These are phyloP conservation scores for Albophoma yamanashiensis DNA, from an alignment of 2,329 filamentous ascomycete genomes.

Conservation along the genomic window DNA sequence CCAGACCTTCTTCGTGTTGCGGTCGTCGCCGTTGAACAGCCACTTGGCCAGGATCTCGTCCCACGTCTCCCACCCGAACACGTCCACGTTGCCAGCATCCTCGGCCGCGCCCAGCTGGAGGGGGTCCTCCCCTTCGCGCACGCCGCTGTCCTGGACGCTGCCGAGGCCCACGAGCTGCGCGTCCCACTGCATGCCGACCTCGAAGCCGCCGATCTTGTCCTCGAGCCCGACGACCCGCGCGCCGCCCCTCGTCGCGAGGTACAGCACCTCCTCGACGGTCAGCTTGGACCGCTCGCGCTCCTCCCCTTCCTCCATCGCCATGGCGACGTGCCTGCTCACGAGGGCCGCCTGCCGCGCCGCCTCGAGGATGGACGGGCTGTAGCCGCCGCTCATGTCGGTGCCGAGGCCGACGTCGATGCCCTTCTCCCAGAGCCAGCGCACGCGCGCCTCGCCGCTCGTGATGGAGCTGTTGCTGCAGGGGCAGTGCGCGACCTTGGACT, in stretches of 20 bases:
- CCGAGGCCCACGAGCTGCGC: conserved; percentile 69
- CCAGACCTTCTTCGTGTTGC: conserved; percentile 85
- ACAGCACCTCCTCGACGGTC: conserved; percentile 76
- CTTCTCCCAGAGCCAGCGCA: conserved; percentile 62
- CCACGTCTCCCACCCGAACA: conserved; percentile 91
- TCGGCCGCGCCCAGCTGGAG: neutral
- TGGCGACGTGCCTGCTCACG: conserved; percentile 62
- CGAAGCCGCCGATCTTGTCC: conserved; percentile 66
- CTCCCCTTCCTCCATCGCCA: conserved; percentile 28
- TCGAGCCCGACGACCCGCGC: conserved; percentile 69
- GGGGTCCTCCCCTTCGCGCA: conserved; percentile 7
- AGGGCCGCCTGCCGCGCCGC: conserved; percentile 73
- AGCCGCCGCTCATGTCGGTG: conserved; percentile 86
- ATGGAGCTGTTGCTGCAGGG: conserved; percentile 78
- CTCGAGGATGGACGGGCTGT: conserved; percentile 70
- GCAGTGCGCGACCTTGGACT: conserved; percentile 70
- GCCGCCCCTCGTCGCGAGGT: conserved; percentile 79
- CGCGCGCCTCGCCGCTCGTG: conserved; percentile 65
- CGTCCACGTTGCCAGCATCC: conserved; percentile 56
- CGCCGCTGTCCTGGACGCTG: conserved; percentile 28
- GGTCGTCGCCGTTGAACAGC: conserved; percentile 87
- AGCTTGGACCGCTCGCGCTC: conserved; percentile 49
- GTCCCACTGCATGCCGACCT: conserved; percentile 82
- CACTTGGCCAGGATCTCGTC: conserved; percentile 83
- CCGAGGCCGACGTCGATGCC: conserved; percentile 77